Base-by-base conservation (phyloP, 768 basidiomycete genomes). In the Termitomyces eurrhizus region DNA sequence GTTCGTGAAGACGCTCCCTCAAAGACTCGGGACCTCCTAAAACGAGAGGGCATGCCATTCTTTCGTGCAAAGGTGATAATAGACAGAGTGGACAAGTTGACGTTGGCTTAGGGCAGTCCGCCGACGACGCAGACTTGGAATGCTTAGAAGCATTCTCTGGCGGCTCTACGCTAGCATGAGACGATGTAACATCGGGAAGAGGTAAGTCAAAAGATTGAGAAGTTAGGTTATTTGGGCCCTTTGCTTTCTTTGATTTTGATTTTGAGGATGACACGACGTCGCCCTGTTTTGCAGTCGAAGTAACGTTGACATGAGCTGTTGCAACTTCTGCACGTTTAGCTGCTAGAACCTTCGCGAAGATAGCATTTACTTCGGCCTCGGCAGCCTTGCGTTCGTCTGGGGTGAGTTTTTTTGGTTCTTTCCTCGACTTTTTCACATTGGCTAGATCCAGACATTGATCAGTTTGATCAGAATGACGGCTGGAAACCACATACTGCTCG, bases 31-130 rank as follows among this genome's bases (percentile, higher is more conserved):
- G 66, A 11, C 83, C 81, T 41, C 74, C 74, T 29, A 72, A 60
- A 29, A 87, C 73, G 26, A 78, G 68, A 6, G 82, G 82, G 67
- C 86, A 88, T 48, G 68, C 69, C 53, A 75, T 74, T n/a, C 78
- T 79, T 56, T 75, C 70, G 62, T 88, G 86, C 42, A 74, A 72
- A 7, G 81, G 78, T 4, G 64, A 62, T 49, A 69, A 69, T 21
- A 72, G 69, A 68, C 86, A 87, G 24, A 83, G 70, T 44, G 78
- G 79, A 61, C 85, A 83, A 9, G 60, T 36, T 55, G 51, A 35
- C 29, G 9, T 35, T 42, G 48, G n/a, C 49, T 42, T 42, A n/a
- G 35, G 21, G 50, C 26, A 39, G 26, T 36, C 26, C n/a, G 6
- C 33, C 52, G 9, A 32, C n/a, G 14, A 45, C 35, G 11, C 18